These are phyloP conservation scores for Suillus sp. DNA, from an alignment of 768 basidiomycete genomes.

Conservation along the genomic window DNA sequence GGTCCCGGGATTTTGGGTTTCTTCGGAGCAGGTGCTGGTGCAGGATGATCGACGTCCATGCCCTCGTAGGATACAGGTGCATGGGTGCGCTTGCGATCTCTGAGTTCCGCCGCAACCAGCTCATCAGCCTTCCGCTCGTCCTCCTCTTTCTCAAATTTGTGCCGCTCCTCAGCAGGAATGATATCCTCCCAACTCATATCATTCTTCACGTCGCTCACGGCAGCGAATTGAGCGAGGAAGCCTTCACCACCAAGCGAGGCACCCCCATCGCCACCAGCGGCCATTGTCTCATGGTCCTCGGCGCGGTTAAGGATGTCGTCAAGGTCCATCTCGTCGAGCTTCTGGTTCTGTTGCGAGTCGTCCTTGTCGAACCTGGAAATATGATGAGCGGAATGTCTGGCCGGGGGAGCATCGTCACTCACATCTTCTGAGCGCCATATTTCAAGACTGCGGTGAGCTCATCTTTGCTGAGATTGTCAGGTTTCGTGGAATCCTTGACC, in stretches of 20 bases:
- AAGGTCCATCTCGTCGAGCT: conserved; percentile 98
- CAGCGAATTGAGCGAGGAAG: conserved; percentile 93
- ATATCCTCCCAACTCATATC: conserved; percentile 99
- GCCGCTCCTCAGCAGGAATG: conserved; percentile 90
- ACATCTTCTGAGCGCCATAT: conserved; percentile 99
- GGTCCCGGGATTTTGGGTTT: conserved; percentile 73
- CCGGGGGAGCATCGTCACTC: conserved; percentile 30
- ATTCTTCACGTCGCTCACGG: conserved; percentile 97
- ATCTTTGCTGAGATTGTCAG: conserved; percentile 90
- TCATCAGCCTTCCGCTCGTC: conserved; percentile 76
- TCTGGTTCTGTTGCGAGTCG: conserved; percentile 87
- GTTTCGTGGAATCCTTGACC: conserved; percentile 68
- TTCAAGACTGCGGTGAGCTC: conserved; percentile 97
- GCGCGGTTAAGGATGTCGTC: conserved; percentile 97
- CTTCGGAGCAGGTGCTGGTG: conserved; percentile 62
- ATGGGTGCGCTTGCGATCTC: conserved; percentile 80
- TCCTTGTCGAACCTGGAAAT: conserved; percentile 90
- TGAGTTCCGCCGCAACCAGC: conserved; percentile 62
- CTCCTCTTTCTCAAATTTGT: conserved; percentile 81
- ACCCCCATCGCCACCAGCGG: conserved; percentile 70
- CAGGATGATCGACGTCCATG: conserved; percentile 84
- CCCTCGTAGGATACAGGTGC: conserved; percentile 90
- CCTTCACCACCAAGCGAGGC: conserved; percentile 97
- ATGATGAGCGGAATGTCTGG: conserved; percentile 17
- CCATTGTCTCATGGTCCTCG: conserved; percentile 95